A percentile compares a stretch with the other conserved stretches of the same genome.
These are phyloP conservation scores for Saraca asoca DNA, from an alignment of 331 rosid genomes.

Conservation along the genomic window DNA sequence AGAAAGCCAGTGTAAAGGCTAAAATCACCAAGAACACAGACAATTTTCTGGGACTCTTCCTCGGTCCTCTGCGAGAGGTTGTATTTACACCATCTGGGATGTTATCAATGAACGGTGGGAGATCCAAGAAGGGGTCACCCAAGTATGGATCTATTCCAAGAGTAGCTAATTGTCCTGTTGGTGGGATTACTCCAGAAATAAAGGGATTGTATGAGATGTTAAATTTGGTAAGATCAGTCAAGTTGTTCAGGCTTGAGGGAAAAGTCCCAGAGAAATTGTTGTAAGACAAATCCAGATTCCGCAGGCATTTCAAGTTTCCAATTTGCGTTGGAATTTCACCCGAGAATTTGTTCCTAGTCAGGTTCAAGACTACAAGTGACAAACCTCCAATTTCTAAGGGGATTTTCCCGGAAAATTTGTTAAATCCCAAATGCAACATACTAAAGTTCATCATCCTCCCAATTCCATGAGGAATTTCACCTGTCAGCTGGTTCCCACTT, in stretches of 20 bases:
- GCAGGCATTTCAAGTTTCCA: conserved; percentile 59
- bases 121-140: conserved; percentile 62
- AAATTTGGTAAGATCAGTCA: conserved; percentile 78
- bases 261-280: conserved; percentile 82
- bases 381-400: conserved; percentile 61
- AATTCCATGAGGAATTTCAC: conserved; percentile 67
- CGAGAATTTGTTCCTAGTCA: conserved; percentile 65
- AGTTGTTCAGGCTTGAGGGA: conserved; percentile 68
- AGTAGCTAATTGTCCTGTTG: conserved; percentile 68
- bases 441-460: conserved; percentile 72
- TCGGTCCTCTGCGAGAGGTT: not conserved
- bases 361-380: conserved; percentile 67
- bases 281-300: conserved; percentile 75
- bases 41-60: conserved; percentile 33
- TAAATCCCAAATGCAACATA: conserved; percentile 72
- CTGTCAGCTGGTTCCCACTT: conserved; percentile 66
- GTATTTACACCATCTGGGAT: conserved; percentile 8
- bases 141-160: conserved; percentile 64
- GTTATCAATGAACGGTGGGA: conserved; percentile 55
- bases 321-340: conserved; percentile 74
- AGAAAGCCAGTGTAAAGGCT: conserved; percentile 47
- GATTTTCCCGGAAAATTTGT: conserved; percentile 63
- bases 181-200: conserved; percentile 58
- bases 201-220: conserved; percentile 82
- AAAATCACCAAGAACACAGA: conserved; percentile 42